Evolutionary conservation across 305 asterid genomes (phyloP).

Genomic region (Rubia balearica): DNA sequence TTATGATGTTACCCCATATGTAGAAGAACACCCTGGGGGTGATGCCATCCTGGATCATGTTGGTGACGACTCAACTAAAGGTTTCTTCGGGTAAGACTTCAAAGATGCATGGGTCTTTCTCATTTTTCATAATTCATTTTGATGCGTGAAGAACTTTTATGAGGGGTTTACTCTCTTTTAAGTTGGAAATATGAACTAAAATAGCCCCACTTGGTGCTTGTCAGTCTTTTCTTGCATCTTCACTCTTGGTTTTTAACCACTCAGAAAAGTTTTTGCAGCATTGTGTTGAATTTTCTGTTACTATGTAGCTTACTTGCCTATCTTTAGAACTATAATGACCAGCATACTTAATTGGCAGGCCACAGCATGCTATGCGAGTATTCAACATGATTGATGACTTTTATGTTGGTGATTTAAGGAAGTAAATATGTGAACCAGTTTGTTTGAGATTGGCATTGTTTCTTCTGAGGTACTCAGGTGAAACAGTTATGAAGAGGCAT

Average conservation of each 20-base stretch:
- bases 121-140: background rate
- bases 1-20: slow-evolving; percentile 86
- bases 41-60: slow-evolving; percentile 85
- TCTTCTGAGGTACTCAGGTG: slow-evolving; percentile 3
- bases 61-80: slow-evolving; percentile 86
- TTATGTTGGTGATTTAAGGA: slow-evolving; percentile 53
- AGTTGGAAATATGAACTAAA: background rate
- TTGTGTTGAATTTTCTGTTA: background rate
- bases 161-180: slow-evolving; percentile 4
- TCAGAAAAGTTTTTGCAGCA: slow-evolving; percentile 4
- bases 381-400: slow-evolving; percentile 86
- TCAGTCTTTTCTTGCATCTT: background rate
- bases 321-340: slow-evolving; percentile 12
- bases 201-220: background rate
- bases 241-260: background rate
- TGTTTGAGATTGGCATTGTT: slow-evolving; percentile 8
- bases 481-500: slow-evolving; percentile 7
- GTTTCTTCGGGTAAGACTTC: slow-evolving; percentile 67
- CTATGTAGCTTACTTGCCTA: background rate
- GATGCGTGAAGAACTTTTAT: background rate
- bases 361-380: slow-evolving; percentile 84
- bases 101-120: background rate
- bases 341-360: slow-evolving; percentile 38
- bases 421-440: slow-evolving; percentile 17
- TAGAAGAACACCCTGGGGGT: slow-evolving; percentile 97